phyloP scores from a whole-genome alignment of 345 rosid species.

The Eucalyptus leucophloia region DNA sequence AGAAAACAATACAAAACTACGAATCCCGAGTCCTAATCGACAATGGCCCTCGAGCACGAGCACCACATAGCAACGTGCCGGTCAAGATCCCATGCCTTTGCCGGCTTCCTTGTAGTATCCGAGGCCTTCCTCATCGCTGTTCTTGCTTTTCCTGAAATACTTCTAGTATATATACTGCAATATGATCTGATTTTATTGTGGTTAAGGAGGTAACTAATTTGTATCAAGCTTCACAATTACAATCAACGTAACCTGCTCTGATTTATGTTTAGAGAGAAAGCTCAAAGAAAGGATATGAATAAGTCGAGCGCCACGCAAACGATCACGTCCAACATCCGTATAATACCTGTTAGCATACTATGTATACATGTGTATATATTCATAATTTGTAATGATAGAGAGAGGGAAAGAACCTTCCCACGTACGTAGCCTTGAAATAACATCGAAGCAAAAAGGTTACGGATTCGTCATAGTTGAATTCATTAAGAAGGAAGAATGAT shows the following conservation, averaged over 20 bases:
- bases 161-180: constrained; percentile 81
- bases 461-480: neutral
- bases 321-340: constrained; percentile 29
- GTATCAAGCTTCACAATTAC: neutral
- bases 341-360: neutral
- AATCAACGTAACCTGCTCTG: neutral
- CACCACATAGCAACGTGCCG: neutral
- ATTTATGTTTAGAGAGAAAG: neutral
- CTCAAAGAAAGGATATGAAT: constrained; percentile 59
- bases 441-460: neutral
- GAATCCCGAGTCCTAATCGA: neutral
- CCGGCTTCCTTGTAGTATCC: constrained; percentile 34
- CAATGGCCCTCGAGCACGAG: neutral
- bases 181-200: constrained; percentile 35
- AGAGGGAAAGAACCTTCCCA: constrained; percentile 30
- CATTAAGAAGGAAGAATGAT: neutral
- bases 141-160: constrained; percentile 7
- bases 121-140: constrained; percentile 7
- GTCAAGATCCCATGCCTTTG: constrained; percentile 13
- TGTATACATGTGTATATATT: neutral
- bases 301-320: constrained; percentile 75
- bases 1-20: neutral
- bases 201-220: constrained; percentile 12
- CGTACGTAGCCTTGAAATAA: constrained; percentile 58
- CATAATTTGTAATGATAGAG: neutral